Conservation (phyloP, 768 basidiomycete genomes). For the Tylopilus felleus region DNA sequence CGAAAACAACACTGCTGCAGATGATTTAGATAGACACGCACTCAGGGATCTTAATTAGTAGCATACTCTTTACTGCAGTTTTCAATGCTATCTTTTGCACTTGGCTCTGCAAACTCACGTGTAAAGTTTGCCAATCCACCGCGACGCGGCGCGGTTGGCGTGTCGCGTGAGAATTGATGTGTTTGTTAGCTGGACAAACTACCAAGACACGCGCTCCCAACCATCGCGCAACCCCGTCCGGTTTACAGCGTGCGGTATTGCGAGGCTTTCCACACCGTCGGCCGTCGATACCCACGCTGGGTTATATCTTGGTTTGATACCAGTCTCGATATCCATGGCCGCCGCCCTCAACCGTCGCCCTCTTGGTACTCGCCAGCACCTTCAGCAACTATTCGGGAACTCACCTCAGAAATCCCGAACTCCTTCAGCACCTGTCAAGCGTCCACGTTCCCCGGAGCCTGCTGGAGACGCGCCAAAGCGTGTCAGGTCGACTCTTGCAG, state of each 20-base stretch:
- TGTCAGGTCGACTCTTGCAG: conserved; percentile 33
- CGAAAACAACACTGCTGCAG: conserved; percentile 7
- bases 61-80: neutral
- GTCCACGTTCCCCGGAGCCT: conserved; percentile 51
- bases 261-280: neutral
- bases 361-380: conserved; percentile 40
- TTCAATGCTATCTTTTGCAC: conserved; percentile 7
- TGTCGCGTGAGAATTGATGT: conserved; percentile 23
- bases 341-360: conserved; percentile 46
- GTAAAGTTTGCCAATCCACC: neutral
- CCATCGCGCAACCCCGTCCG: neutral
- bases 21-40: conserved; percentile 22
- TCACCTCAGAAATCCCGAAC: conserved; percentile 36
- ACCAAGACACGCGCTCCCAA: conserved; percentile 1
- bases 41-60: conserved; percentile 25
- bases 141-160: conserved; percentile 26
- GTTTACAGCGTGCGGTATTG: neutral
- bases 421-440: conserved; percentile 38
- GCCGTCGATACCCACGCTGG: neutral
- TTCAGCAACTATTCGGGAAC: conserved; percentile 33
- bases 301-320: conserved; percentile 4
- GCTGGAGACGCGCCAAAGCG: conserved; percentile 43
- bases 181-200: conserved; percentile 9
- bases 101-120: too few relatives aligned
- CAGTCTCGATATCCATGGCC: conserved; percentile 35